Percentiles rank a stretch among this genome's conserved stretches.
phyloP scores from a whole-genome alignment of 2,329 filamentous ascomycete genomes.

The Achaetomium macrosporum region DNA sequence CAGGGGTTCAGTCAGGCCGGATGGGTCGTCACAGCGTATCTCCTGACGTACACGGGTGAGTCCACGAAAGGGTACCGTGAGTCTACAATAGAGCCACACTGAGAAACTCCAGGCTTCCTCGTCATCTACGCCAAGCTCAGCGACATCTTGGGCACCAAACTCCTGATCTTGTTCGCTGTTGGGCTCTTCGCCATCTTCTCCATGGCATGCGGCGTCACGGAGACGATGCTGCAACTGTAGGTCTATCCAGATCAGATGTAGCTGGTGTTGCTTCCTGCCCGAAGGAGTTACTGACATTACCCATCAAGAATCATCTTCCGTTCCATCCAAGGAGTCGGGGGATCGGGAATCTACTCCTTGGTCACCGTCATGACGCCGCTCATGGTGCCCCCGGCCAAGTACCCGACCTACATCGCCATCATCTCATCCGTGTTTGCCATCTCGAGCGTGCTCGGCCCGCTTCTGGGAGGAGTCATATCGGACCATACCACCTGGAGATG shows the following conservation, averaged over 20 bases:
- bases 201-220: constrained; percentile 32
- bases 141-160: constrained; percentile 40
- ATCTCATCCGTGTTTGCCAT: not conserved
- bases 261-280: too few relatives aligned
- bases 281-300: not conserved
- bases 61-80: not conserved
- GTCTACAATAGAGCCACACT: not conserved
- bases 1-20: constrained; percentile 31
- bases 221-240: constrained; percentile 31
- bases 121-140: constrained; percentile 40
- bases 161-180: constrained; percentile 31
- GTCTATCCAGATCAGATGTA: not conserved
- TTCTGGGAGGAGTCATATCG: not conserved
- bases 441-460: not conserved
- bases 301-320: constrained; percentile 18
- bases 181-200: constrained; percentile 36
- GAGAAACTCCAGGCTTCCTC: constrained; percentile 31
- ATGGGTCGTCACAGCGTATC: constrained; percentile 45
- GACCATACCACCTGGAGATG: not conserved
- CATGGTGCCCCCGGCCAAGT: not conserved
- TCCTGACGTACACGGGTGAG: constrained; percentile 43
- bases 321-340: not conserved
- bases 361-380: not conserved
- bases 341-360: not conserved
- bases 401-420: not conserved